Percentiles rank a stretch among this genome's conserved stretches.
phyloP scores from a whole-genome alignment of 345 rosid genomes.

The Alliaria petiolata region DNA sequence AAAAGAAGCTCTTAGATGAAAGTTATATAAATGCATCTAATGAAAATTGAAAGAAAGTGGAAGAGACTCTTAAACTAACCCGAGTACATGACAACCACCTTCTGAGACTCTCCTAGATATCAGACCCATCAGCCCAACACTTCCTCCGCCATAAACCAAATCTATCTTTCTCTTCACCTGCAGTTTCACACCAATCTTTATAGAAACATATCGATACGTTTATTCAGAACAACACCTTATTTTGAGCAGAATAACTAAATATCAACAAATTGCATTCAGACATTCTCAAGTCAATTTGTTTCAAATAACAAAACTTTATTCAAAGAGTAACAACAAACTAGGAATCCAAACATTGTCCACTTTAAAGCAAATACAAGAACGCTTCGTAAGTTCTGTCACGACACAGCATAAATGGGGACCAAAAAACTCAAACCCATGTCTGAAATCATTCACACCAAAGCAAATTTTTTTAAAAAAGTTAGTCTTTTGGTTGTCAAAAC shows the following conservation, averaged over 20 bases:
- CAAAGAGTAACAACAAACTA: background rate
- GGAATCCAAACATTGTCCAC: background rate
- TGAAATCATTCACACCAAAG: background rate
- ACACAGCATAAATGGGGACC: background rate
- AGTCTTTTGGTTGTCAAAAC: background rate
- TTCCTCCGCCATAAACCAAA: slow-evolving; percentile 85
- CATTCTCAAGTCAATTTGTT: background rate
- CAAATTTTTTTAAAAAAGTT: background rate
- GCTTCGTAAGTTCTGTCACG: background rate
- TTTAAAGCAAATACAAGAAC: background rate
- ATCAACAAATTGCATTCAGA: background rate
- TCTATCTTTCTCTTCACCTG: slow-evolving; percentile 68
- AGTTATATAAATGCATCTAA: background rate
- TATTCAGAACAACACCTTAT: background rate
- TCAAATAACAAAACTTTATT: background rate
- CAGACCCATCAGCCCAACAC: slow-evolving; percentile 84
- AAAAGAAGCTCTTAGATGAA: background rate
- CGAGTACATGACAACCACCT: slow-evolving; percentile 80
- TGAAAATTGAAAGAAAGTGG: background rate
- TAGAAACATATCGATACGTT: background rate
- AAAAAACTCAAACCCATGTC: slow-evolving; percentile 8
- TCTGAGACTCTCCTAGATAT: slow-evolving; percentile 61
- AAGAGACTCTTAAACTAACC: slow-evolving; percentile 39
- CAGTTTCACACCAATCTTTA: background rate
- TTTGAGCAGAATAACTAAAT: background rate